Evolutionary conservation across 108 stramenopile genomes (phyloP).

Genomic region (Cyclotella baltica): DNA sequence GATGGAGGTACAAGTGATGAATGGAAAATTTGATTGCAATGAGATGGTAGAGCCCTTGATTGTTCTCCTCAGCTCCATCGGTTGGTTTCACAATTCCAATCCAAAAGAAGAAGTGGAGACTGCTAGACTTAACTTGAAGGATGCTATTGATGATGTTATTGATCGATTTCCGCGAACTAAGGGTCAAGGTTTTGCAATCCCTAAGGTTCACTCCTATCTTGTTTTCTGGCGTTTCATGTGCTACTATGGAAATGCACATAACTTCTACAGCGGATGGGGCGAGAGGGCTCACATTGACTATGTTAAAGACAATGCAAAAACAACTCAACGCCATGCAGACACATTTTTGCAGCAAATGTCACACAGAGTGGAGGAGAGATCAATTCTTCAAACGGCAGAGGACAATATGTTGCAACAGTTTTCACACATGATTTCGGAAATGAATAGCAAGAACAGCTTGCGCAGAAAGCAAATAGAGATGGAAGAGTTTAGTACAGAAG

Average conservation of each 20-base stretch:
- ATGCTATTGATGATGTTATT: neutral
- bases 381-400: neutral
- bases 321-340: neutral
- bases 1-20: too few relatives aligned
- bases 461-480: neutral
- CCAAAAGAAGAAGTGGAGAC: neutral
- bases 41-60: too few relatives aligned
- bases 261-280: neutral
- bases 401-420: neutral
- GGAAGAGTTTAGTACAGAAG: neutral
- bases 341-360: neutral
- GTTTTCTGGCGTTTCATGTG: neutral
- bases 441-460: neutral
- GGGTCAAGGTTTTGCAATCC: neutral
- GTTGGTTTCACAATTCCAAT: neutral
- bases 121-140: neutral
- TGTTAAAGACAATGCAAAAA: neutral
- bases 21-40: too few relatives aligned
- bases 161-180: neutral
- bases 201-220: neutral
- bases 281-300: neutral
- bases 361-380: neutral
- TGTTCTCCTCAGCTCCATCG: neutral
- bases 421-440: neutral
- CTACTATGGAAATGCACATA: neutral